A percentile compares a stretch with the other conserved stretches of the same genome.
Evolutionary conservation across 106 monocot genomes (phyloP).

Genomic region (Phalaenopsis equestris): DNA sequence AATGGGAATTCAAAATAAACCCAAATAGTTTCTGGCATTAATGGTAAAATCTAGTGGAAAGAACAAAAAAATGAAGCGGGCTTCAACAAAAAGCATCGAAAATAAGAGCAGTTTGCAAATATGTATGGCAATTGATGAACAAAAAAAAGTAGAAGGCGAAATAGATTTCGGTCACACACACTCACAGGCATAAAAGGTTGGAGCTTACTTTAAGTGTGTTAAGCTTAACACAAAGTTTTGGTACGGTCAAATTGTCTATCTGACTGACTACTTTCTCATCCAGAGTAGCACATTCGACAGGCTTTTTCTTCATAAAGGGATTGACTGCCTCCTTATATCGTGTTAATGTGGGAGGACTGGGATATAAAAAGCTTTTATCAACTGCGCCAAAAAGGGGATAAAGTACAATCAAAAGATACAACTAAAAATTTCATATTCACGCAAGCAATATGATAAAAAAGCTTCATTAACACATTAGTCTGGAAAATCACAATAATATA

Average conservation of each 20-base stretch:
- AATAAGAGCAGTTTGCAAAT: not conserved
- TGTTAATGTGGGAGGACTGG: slow-evolving; percentile 46
- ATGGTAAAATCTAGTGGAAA: not conserved
- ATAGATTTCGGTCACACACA: not conserved
- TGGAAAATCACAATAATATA: not conserved
- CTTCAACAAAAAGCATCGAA: not conserved
- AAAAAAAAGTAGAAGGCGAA: not conserved
- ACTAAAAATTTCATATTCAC: not conserved
- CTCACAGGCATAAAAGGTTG: not conserved
- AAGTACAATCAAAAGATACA: not conserved
- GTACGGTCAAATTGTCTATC: slow-evolving; percentile 32
- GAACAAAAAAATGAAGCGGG: not conserved
- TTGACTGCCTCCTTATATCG: slow-evolving; percentile 39
- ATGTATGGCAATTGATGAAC: not conserved
- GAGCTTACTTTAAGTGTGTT: slow-evolving; percentile 57
- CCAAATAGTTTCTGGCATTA: not conserved
- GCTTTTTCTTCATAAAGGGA: slow-evolving; percentile 56
- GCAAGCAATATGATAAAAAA: not conserved
- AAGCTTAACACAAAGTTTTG: slow-evolving; percentile 64
- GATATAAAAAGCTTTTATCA: slow-evolving; percentile 31
- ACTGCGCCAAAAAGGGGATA: slow-evolving; percentile 22
- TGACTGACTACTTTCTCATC: slow-evolving; percentile 31
- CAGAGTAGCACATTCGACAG: slow-evolving; percentile 15
- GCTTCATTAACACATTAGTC: not conserved
- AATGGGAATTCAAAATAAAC: not conserved